Conservation (phyloP, 2,329 filamentous ascomycete species). For the Fusarium begoniae region DNA sequence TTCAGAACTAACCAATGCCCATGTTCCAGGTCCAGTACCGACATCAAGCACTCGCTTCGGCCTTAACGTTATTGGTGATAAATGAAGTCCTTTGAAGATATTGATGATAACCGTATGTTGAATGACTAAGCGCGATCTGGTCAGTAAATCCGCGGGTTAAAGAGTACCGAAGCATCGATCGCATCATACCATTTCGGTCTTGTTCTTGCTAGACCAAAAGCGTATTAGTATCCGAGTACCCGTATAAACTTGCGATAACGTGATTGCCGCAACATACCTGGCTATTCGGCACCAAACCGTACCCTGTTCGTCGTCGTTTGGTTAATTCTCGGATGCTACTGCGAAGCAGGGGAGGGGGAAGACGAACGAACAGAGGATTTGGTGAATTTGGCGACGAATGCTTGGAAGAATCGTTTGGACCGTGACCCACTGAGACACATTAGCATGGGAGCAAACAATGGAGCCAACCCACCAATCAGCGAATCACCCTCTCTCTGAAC, state of each 20-base stretch:
- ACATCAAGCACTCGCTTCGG: constrained; percentile 35
- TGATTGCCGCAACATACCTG: constrained; percentile 20
- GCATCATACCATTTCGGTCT: constrained; percentile 36
- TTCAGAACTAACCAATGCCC: constrained; percentile 26
- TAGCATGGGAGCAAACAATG: constrained; percentile 11
- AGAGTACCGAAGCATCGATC: neutral
- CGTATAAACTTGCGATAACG: neutral
- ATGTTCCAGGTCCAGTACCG: constrained; percentile 32
- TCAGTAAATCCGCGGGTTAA: constrained; percentile 10
- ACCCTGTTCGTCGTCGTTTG: constrained; percentile 14
- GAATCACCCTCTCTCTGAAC: neutral
- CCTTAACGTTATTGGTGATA: constrained; percentile 25
- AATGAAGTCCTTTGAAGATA: constrained; percentile 35
- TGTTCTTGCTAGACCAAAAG: constrained; percentile 30
- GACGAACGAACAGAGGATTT: constrained; percentile 35
- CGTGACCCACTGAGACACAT: constrained; percentile 23
- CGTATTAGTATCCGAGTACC: constrained; percentile 3
- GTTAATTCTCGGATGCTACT: constrained; percentile 3
- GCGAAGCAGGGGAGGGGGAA: neutral
- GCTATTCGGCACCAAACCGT: constrained; percentile 32
- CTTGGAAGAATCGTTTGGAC: constrained; percentile 37
- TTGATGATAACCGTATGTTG: constrained; percentile 35
- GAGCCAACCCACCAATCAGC: neutral
- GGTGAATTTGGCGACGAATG: constrained; percentile 33
- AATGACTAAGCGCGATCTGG: constrained; percentile 25